Evolutionary conservation across 139 green algal species (phyloP).

Genomic region (Chlorella sorokiniana): DNA sequence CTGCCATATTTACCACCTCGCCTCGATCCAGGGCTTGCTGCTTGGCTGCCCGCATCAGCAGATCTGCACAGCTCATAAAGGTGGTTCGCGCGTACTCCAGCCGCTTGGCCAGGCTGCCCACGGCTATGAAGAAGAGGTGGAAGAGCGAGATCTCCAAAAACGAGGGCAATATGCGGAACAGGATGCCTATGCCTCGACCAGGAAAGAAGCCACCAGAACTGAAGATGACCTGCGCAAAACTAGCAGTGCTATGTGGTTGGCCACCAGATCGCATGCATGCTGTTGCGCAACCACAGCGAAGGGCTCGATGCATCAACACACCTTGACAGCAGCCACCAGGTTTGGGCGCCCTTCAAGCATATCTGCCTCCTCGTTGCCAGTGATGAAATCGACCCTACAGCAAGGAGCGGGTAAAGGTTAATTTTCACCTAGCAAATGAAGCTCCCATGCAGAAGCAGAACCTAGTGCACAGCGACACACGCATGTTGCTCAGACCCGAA

Average conservation of each 20-base stretch:
- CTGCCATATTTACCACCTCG: not conserved
- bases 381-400: constrained; percentile 19
- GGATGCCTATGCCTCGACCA: not conserved
- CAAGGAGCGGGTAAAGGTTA: too few relatives aligned
- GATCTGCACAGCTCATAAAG: constrained; percentile 18
- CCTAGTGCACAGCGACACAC: not conserved
- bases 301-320: not conserved
- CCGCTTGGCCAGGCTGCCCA: not conserved
- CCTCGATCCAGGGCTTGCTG: not conserved
- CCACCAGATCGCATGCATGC: not conserved
- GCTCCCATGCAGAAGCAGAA: too few relatives aligned
- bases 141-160: constrained; percentile 25
- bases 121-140: constrained; percentile 13
- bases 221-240: constrained; percentile 2
- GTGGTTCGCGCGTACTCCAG: constrained; percentile 33
- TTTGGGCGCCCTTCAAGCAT: not conserved
- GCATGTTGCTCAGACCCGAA: constrained; percentile 33
- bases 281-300: not conserved
- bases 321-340: constrained; percentile 24
- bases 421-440: too few relatives aligned
- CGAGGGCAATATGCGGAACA: constrained; percentile 15
- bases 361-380: constrained; percentile 1
- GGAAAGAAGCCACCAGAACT: not conserved
- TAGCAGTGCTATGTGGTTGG: not conserved
- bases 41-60: constrained; percentile 30